Base-by-base conservation (phyloP, 805 yeast species). In the Ogataea methanolica region DNA sequence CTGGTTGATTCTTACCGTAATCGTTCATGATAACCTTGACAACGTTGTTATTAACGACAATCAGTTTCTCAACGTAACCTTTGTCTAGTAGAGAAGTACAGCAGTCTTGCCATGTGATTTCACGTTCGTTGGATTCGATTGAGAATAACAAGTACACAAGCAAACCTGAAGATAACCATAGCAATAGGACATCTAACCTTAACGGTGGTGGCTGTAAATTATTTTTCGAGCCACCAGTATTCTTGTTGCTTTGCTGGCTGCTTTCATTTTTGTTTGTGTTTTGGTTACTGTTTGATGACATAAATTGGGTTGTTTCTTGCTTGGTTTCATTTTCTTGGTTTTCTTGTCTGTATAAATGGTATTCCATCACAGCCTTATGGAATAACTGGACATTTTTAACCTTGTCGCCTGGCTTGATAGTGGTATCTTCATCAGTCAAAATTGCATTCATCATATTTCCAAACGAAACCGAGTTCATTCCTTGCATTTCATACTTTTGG, bases 1-100 rank as follows among this genome's bases (percentile, higher is more conserved):
- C 52, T 15, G 68, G 62, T 36, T 62, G 67, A 36, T 57, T 58
- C 46, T 61, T 60, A 36, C 69, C 70, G 26, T 76, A 64, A 61
- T 64, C 67, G 43, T 78, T 73, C 52, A 86, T 66, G 55, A 82
- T 81, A 5, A 87, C 91, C 57, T 81, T 85, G 1, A 88, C 97
- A 4, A 76, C 65, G 51, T 78, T 77, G 55, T 80, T 82, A 68
- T 90, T 89, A 33, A 88, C 75, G 43, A 90, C 96, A 43, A 76
- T 74, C 41, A 90, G 72, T 52, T 78, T 80, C 43, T 83, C 80
- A 35, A 91, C 97, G 43, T 82, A 74, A 5, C 96, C 96, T 55
- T 79, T 80, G 52, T 85, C 88, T 31, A 91, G 70, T 55, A 85
- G 83, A 48, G 83, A 79, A n/a, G 83, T 74, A 63, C 85, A 85